Conservation (phyloP, 768 basidiomycete genomes). For the Rhizopogon roseolus region DNA sequence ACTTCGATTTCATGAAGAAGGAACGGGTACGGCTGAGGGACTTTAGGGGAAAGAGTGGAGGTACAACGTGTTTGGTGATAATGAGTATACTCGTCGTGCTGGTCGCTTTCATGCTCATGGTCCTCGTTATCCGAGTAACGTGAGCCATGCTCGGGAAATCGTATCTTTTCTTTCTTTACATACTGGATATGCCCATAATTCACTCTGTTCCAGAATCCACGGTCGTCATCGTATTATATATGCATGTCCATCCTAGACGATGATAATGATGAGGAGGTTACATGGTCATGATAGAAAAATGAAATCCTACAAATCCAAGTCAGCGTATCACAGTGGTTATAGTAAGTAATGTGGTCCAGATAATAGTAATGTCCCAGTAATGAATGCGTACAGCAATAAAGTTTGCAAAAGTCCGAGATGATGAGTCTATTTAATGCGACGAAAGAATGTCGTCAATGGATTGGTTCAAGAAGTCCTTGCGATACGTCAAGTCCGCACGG, state of each 20-base stretch:
- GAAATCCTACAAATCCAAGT: not conserved
- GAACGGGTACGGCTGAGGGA: conserved; percentile 58
- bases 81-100: conserved; percentile 61
- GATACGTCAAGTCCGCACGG: conserved; percentile 51
- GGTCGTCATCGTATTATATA: conserved; percentile 7
- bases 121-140: conserved; percentile 67
- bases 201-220: conserved; percentile 5
- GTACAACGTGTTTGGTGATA: conserved; percentile 71
- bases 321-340: not conserved
- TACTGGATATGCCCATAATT: not conserved
- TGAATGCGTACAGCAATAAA: conserved; percentile 1
- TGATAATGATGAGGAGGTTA: too few relatives aligned
- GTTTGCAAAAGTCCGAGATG: not conserved
- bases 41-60: conserved; percentile 57
- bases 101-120: conserved; percentile 66
- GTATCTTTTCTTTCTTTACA: conserved; percentile 3
- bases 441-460: conserved; percentile 64
- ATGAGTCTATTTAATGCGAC: conserved; percentile 37
- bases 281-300: not conserved
- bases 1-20: conserved; percentile 63
- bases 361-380: conserved; percentile 5
- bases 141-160: conserved; percentile 12
- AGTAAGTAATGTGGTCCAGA: not conserved
- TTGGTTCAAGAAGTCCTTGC: conserved; percentile 62
- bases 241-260: not conserved